Evolutionary conservation across 2,329 filamentous ascomycete species (phyloP), one percentile per base, ranked within the genome.

Genomic region (Ophiocordyceps camponoti-rufipedis): DNA sequence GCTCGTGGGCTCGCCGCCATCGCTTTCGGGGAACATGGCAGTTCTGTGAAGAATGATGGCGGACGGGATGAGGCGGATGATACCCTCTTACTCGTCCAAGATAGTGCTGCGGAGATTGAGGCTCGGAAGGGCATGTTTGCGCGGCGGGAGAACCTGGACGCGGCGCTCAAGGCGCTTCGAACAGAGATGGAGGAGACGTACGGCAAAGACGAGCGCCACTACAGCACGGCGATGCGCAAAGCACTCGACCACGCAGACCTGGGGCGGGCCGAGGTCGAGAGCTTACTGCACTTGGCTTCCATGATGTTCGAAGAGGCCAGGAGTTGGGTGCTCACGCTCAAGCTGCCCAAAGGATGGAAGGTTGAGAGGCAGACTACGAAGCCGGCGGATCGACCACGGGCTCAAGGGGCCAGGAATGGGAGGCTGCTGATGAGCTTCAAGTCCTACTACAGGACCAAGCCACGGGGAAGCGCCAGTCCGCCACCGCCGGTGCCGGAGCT

Each of bases 91-190:
- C 58, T 68, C 29, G 59, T 68, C 2, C 64, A 67, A 48, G 63
- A 66, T 19, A 64, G 59, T 51, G 62, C 58, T 2, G 55, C 64
- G 45, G 64, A 73, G 53, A 75, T 76, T 11, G 76, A 74, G 52
- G 79, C 78, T 41, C 56, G 64, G 29, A 72, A 71, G 46, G 73
- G 78, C 55, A 74, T 77, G 65, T 80, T 78, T 58, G 73, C 75
- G 47, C 74, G 75, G 51, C 77, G 78, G 51, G 71, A 74, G 53
- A 79, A 85, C 54, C 62, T 77, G 19, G 69, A 74, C 44, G 67
- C 72, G 40, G 72, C 82, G 33, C 57, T 69, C 18, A 63, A 58
- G 46, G 66, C 66, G 10, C 46, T 69, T 45, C 60, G 61, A 42
- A 62, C 57, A 49, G 66, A 68, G 51, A 65, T 69, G 63, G 61